Evolutionary conservation across 139 green algal genomes (phyloP).

Genomic region (Nannochloris sp.): DNA sequence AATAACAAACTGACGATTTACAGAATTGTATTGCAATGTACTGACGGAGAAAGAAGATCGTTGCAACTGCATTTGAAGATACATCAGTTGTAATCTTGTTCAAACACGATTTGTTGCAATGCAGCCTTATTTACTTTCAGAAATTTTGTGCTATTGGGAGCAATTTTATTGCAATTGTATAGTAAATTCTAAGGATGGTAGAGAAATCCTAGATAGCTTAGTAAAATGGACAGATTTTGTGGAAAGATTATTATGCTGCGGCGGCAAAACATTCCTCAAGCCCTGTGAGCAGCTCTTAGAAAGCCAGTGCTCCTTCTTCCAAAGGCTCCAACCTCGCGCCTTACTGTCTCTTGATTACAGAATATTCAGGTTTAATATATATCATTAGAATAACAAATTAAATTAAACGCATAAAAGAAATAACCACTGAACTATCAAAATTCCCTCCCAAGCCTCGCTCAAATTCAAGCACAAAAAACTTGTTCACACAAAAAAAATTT

Average conservation of each 20-base stretch:
- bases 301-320: no score
- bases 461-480: no score
- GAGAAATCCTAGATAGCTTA: neutral
- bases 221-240: neutral
- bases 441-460: no score
- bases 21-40: neutral
- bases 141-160: no score
- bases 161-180: no score
- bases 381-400: neutral
- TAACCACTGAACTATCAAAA: no score
- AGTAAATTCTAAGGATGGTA: neutral
- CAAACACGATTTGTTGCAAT: neutral
- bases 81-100: neutral
- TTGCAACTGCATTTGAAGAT: neutral
- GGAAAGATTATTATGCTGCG: neutral
- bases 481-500: neutral
- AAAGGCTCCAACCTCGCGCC: no score
- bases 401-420: neutral
- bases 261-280: neutral
- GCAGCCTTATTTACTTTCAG: no score
- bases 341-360: no score
- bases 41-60: neutral
- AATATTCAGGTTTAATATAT: no score
- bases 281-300: neutral
- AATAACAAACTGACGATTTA: no score